Percentiles rank a stretch among this genome's conserved stretches.
phyloP scores from a whole-genome alignment of 2,329 filamentous ascomycete genomes.

The Fusarium concolor region DNA sequence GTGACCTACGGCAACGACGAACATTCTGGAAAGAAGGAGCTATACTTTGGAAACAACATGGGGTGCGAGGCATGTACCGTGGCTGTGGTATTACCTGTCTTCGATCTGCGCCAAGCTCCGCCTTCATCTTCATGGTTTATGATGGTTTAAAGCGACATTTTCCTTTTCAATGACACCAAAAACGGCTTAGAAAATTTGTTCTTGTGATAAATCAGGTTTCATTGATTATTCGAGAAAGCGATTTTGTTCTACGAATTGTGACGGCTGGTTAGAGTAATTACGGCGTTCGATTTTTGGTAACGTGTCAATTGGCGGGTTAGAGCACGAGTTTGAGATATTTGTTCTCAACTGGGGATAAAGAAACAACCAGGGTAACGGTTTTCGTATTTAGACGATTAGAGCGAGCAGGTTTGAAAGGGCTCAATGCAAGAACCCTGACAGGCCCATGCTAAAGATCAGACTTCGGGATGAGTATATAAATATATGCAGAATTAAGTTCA shows the following conservation, averaged over 20 bases:
- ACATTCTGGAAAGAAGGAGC: constrained; percentile 79
- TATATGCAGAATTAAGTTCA: background rate
- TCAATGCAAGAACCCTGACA: background rate
- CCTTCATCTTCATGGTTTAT: constrained; percentile 96
- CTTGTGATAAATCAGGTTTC: background rate
- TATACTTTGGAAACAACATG: constrained; percentile 83
- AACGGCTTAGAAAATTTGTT: background rate
- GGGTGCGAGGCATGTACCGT: constrained; percentile 86
- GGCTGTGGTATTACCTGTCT: constrained; percentile 94
- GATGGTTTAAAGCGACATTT: constrained; percentile 83
- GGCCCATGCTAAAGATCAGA: background rate
- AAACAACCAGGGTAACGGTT: background rate
- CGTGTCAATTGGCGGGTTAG: constrained; percentile 6
- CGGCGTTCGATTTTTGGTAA: constrained; percentile 35
- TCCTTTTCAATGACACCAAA: constrained; percentile 54
- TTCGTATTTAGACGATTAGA: constrained; percentile 21
- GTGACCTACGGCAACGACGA: constrained; percentile 63
- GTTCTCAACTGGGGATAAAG: background rate
- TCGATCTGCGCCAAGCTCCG: constrained; percentile 92
- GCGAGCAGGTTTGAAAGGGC: background rate
- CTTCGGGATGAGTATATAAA: background rate
- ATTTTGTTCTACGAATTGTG: constrained; percentile 10
- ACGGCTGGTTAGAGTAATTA: constrained; percentile 29
- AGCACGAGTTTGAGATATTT: constrained; percentile 14
- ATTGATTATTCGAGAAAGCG: constrained; percentile 8